phyloP scores from a whole-genome alignment of 2,329 filamentous ascomycete genomes.

The Diaporthe sp. region DNA sequence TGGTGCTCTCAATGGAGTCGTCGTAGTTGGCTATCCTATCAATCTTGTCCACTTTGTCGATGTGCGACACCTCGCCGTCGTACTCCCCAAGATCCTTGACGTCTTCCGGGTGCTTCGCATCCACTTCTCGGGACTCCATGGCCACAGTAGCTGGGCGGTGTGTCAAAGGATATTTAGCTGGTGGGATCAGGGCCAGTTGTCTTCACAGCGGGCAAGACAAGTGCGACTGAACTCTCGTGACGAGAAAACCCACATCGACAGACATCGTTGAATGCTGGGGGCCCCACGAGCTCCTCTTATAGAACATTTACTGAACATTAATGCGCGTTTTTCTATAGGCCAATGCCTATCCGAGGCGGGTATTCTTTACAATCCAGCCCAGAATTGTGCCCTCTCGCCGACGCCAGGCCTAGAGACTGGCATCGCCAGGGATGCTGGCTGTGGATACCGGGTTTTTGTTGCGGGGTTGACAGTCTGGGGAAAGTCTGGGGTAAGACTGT shows the following conservation, averaged over 20 bases:
- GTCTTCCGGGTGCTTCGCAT: background rate
- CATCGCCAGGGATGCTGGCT: background rate
- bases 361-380: background rate
- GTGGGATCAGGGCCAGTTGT: too few species aligned
- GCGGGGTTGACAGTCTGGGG: slow-evolving; percentile 14
- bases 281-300: background rate
- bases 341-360: background rate
- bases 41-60: slow-evolving; percentile 4
- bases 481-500: slow-evolving; percentile 9
- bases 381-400: background rate
- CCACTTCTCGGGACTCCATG: background rate
- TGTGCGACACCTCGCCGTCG: slow-evolving; percentile 6
- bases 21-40: slow-evolving; percentile 40
- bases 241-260: background rate
- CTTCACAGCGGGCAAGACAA: too few species aligned
- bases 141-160: background rate
- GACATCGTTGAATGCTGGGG: background rate
- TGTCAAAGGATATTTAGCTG: background rate
- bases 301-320: background rate
- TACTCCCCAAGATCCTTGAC: background rate
- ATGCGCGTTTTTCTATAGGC: background rate
- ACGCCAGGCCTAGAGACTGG: background rate
- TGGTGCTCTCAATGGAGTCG: slow-evolving; percentile 47
- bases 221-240: background rate
- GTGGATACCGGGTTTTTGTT: background rate